A percentile compares a stretch with the other conserved stretches of the same genome.
Conservation (phyloP, 148 eudicot genomes). For the Rhododendron vialii region DNA sequence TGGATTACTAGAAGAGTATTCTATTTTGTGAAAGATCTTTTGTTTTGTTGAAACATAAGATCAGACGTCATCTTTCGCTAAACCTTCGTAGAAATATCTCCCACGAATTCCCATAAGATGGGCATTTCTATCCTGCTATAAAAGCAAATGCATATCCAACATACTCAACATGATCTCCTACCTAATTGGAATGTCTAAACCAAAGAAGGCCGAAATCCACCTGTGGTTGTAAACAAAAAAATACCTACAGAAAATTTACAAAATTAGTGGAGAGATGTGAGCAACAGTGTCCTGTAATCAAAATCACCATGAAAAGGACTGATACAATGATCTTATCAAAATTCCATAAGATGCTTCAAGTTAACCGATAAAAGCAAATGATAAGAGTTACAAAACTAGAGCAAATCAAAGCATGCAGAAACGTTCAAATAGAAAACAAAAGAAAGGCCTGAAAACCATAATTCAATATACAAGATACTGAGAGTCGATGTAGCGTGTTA, state of each 20-base stretch:
- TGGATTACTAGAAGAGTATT: not conserved
- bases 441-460: not conserved
- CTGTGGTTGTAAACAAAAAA: not conserved
- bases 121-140: not conserved
- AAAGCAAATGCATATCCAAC: not conserved
- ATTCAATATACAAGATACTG: constrained; percentile 3
- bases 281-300: not conserved
- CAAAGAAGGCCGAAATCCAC: not conserved
- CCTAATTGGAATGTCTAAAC: not conserved
- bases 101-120: not conserved
- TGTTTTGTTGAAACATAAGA: not conserved
- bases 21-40: not conserved
- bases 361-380: not conserved
- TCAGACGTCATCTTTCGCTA: not conserved
- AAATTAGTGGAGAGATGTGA: not conserved
- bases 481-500: constrained; percentile 20
- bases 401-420: not conserved
- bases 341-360: not conserved
- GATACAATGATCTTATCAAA: not conserved
- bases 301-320: not conserved
- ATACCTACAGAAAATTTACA: not conserved
- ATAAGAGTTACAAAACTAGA: not conserved
- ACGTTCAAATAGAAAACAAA: not conserved
- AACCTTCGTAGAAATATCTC: not conserved
- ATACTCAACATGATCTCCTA: not conserved